A percentile compares a stretch with the other conserved stretches of the same genome.
Evolutionary conservation across 352 stramenopile species (phyloP).

Genomic region (Phytophthora fragariaefolia): DNA sequence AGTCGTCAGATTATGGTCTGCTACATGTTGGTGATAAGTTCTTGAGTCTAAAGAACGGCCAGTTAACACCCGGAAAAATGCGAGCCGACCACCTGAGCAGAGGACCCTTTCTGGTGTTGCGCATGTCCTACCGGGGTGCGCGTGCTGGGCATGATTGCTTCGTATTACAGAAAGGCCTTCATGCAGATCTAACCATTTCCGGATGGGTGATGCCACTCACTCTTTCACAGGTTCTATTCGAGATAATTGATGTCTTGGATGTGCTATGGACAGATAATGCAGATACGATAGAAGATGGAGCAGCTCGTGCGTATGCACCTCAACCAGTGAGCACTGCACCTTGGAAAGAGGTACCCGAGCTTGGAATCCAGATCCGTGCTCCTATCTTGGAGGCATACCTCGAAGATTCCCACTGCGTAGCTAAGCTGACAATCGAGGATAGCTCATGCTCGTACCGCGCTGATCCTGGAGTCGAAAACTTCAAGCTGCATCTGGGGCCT

Average conservation of each 20-base stretch:
- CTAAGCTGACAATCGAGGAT: conserved; percentile 86
- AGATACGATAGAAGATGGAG: conserved; percentile 18
- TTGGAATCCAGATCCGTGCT: conserved; percentile 75
- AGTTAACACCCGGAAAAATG: conserved; percentile 74
- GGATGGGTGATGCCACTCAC: conserved; percentile 83
- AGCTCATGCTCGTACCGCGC: conserved; percentile 73
- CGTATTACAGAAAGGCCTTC: conserved; percentile 62
- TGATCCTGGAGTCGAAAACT: conserved; percentile 65
- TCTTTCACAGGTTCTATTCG: conserved; percentile 74
- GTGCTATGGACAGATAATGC: conserved; percentile 61
- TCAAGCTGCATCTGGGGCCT: conserved; percentile 74
- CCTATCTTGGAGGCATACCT: conserved; percentile 88
- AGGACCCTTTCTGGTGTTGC: conserved; percentile 64
- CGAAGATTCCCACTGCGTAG: conserved; percentile 88
- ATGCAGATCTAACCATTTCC: conserved; percentile 72
- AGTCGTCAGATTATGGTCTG: conserved; percentile 73
- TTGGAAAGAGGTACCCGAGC: conserved; percentile 72
- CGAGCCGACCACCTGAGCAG: conserved; percentile 65
- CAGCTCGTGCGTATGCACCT: conserved; percentile 19
- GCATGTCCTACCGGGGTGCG: conserved; percentile 70
- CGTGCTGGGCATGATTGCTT: conserved; percentile 50
- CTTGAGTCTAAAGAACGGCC: conserved; percentile 77
- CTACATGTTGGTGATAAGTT: conserved; percentile 88
- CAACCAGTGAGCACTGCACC: conserved; percentile 21
- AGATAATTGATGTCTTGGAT: conserved; percentile 74